Base-by-base conservation (phyloP, 768 basidiomycete species). In the Coprinopsis sp. region DNA sequence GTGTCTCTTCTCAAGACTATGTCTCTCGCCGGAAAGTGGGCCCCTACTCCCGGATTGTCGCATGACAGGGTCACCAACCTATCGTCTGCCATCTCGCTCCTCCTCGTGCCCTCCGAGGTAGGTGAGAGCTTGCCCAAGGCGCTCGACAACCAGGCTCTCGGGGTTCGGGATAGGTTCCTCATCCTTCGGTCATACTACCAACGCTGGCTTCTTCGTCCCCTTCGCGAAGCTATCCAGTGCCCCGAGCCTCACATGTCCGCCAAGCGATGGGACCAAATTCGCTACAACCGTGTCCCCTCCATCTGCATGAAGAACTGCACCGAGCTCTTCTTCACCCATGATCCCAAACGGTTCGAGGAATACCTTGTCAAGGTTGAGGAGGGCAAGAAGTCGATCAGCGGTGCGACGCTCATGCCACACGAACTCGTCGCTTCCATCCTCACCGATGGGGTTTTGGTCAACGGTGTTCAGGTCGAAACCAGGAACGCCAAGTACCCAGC, bases 11-110 rank as follows among this genome's bases (percentile, higher is more conserved):
- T 72, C 5, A 69, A 62, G 50, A 63, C 68, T 25, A 64, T 87
- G 16, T 76, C 76, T 6, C 72, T 85, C 13, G 82, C 74, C 1
- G 72, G 72, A 1, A 89, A 87, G 60, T 88, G 84, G 84, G 84
- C 83, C 0, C 84, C 86, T 0, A 76, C 77, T 2, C 78, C 79
- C 11, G 69, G 60, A 3, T 65, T 68, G 3, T 70, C 79, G 3
- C 84, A 86, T 46, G 86, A 87, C 54, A 71, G 76, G 8, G 65
- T 72, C 46, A 81, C 80, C 2, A 81, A 82, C 58, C 78, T 88
- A 51, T 61, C 79, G 4, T 81, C 84, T 0, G 83, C 84, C 29
- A 74, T 88, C 34, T 65, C 70, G 12, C 64, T 77, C 13, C 70
- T 82, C 39, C 66, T 88, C 12, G 72, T 73, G 51, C 60, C 65